Evolutionary conservation across 2,329 filamentous ascomycete species (phyloP).

Genomic region (Monosporascus ibericus): DNA sequence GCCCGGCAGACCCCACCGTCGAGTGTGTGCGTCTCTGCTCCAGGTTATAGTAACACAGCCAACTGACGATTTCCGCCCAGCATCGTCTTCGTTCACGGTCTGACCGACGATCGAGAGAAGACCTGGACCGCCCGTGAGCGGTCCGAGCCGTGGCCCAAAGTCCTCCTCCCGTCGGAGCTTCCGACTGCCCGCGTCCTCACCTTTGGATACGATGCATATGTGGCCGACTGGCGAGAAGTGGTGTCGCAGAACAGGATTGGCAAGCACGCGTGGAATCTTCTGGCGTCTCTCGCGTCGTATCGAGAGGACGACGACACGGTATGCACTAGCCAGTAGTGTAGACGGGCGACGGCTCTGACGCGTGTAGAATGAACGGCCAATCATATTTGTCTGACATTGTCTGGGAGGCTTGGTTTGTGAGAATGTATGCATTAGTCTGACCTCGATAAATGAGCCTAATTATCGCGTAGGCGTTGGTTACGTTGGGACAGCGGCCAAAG

Average conservation of each 20-base stretch:
- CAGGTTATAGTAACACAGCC: too few species aligned
- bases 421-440: conserved; percentile 10
- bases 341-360: neutral
- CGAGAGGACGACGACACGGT: conserved; percentile 11
- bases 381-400: conserved; percentile 33
- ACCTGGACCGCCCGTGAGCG: conserved; percentile 30
- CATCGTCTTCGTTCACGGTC: conserved; percentile 31
- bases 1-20: too few species aligned
- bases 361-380: conserved; percentile 16
- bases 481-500: conserved; percentile 12
- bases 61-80: neutral
- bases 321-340: neutral
- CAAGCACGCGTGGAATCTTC: conserved; percentile 25
- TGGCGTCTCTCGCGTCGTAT: conserved; percentile 21
- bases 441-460: too few species aligned
- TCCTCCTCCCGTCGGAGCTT: conserved; percentile 25
- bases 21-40: too few species aligned
- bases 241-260: conserved; percentile 19
- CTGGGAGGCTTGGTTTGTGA: conserved; percentile 35
- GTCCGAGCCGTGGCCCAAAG: conserved; percentile 27
- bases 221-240: conserved; percentile 10
- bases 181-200: conserved; percentile 29
- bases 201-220: conserved; percentile 33
- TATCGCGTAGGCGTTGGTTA: too few species aligned
- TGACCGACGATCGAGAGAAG: conserved; percentile 30